Evolutionary conservation across 192 early-diverging fungal species (phyloP).

Genomic region (Dimargaris verticillata): DNA sequence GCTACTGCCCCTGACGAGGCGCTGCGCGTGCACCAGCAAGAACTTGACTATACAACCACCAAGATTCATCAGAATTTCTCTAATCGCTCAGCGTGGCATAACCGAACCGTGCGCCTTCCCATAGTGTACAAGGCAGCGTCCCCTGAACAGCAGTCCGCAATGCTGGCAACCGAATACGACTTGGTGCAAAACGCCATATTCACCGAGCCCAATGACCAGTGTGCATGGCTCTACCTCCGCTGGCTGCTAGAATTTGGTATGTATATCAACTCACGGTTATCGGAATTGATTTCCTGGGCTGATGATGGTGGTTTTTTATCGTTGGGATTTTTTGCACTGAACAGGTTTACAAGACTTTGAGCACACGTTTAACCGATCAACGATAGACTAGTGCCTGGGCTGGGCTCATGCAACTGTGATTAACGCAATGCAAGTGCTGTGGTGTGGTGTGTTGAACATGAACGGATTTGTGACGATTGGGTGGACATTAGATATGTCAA

Average conservation of each 20-base stretch:
- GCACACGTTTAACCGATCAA: too few species aligned
- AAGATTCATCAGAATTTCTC: conserved; percentile 90
- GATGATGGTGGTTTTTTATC: too few species aligned
- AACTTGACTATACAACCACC: conserved; percentile 76
- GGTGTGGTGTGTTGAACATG: too few species aligned
- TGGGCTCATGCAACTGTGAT: too few species aligned
- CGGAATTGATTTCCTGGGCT: too few species aligned
- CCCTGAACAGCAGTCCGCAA: conserved; percentile 11
- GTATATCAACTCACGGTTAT: conserved; percentile 11
- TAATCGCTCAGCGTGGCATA: conserved; percentile 98
- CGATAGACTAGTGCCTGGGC: too few species aligned
- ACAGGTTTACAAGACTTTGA: too few species aligned
- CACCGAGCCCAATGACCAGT: conserved; percentile 93
- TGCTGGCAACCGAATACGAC: conserved; percentile 48
- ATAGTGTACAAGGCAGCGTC: not conserved
- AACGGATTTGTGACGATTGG: too few species aligned
- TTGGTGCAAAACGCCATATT: conserved; percentile 80
- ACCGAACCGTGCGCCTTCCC: conserved; percentile 27
- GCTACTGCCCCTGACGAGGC: conserved; percentile 15
- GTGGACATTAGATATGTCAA: too few species aligned
- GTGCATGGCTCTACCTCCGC: conserved; percentile 90
- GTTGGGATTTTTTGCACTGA: too few species aligned
- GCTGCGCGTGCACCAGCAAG: conserved; percentile 23
- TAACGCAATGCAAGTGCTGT: too few species aligned
- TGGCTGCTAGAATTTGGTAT: conserved; percentile 61